These are phyloP conservation scores for Acer saccharum DNA, from an alignment of 345 rosid genomes.

Conservation along the genomic window DNA sequence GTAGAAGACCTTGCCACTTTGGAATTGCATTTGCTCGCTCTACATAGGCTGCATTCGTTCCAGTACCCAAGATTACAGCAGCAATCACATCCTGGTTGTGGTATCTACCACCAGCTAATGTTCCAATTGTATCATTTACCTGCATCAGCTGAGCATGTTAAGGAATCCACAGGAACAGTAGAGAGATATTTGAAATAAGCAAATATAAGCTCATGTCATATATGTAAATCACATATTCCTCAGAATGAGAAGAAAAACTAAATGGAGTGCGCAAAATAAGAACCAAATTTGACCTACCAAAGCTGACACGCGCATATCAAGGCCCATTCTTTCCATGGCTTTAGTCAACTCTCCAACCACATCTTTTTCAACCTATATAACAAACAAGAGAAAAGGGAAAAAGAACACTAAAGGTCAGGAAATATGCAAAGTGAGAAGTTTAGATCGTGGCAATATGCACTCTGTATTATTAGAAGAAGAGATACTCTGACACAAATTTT, in stretches of 20 bases:
- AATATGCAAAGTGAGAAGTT: not conserved
- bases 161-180: slow-evolving; percentile 4
- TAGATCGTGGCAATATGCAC: not conserved
- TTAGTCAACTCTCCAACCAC: slow-evolving; percentile 75
- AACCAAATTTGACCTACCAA: slow-evolving; percentile 51
- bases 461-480: not conserved
- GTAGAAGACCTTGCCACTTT: slow-evolving; percentile 81
- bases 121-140: slow-evolving; percentile 93
- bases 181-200: not conserved
- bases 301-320: slow-evolving; percentile 82
- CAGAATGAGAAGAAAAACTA: not conserved
- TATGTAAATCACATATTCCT: slow-evolving; percentile 1
- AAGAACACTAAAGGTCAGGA: slow-evolving; percentile 10
- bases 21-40: slow-evolving; percentile 82
- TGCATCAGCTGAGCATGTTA: slow-evolving; percentile 26
- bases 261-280: not conserved
- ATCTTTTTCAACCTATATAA: slow-evolving; percentile 85
- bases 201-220: not conserved
- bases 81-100: slow-evolving; percentile 62
- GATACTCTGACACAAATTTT: not conserved
- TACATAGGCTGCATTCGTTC: slow-evolving; percentile 90
- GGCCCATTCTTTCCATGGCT: slow-evolving; percentile 77
- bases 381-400: slow-evolving; percentile 7
- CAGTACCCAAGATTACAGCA: slow-evolving; percentile 92
- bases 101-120: slow-evolving; percentile 92